phyloP scores from a whole-genome alignment of 495 filamentous ascomycete species.

The Penicillium paxilli region DNA sequence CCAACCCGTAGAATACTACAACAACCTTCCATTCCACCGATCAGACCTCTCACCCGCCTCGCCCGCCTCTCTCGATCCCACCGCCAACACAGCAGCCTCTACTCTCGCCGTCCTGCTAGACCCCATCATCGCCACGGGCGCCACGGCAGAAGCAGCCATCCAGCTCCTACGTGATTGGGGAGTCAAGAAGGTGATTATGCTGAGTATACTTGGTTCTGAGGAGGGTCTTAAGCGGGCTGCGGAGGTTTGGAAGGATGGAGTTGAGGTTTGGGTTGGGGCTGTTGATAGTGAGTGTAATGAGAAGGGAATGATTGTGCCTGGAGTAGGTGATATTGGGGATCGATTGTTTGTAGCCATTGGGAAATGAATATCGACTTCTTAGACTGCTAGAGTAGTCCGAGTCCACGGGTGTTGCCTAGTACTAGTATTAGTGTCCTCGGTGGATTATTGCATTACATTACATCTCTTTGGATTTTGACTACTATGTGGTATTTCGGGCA shows the following conservation, averaged over 20 bases:
- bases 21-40: slow-evolving; percentile 82
- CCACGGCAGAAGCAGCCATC: slow-evolving; percentile 86
- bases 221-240: slow-evolving; percentile 68
- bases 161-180: slow-evolving; percentile 90
- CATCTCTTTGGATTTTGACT: no score
- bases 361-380: slow-evolving; percentile 52
- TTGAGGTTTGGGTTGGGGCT: slow-evolving; percentile 81
- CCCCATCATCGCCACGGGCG: slow-evolving; percentile 91
- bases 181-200: slow-evolving; percentile 72
- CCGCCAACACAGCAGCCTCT: slow-evolving; percentile 40
- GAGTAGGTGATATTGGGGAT: slow-evolving; percentile 90
- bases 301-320: slow-evolving; percentile 87
- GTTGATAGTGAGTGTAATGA: slow-evolving; percentile 71
- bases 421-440: no score
- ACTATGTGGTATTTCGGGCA: no score
- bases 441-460: no score
- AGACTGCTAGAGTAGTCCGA: no score
- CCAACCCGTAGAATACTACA: slow-evolving; percentile 96
- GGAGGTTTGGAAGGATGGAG: slow-evolving; percentile 68
- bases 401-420: no score
- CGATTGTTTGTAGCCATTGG: slow-evolving; percentile 90
- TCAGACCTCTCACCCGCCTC: slow-evolving; percentile 28
- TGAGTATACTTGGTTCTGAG: slow-evolving; percentile 72
- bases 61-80: slow-evolving; percentile 32
- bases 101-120: slow-evolving; percentile 82